Base-by-base conservation (phyloP, 2,329 filamentous ascomycete genomes). In the Cytospora leucostoma region DNA sequence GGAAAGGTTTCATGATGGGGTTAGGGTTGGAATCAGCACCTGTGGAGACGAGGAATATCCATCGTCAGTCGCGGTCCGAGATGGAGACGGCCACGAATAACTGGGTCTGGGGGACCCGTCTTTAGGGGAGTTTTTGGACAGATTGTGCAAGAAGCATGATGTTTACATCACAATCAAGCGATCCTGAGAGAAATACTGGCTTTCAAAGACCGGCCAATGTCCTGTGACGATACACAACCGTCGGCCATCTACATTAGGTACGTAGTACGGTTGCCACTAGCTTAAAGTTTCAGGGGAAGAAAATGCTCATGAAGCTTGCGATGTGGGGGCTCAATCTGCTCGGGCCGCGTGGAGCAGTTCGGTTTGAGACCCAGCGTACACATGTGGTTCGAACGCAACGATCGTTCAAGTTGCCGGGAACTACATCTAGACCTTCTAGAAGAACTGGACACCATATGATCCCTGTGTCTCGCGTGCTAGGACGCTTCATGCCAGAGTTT, bases 211-310 rank as follows among this genome's bases (percentile, higher is more conserved):
- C 27, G 4, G 27, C 27, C 27, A 27, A 27, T 27, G 2, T 4
- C 27, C 27, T 27, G 27, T 27, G 27, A 27, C 27, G 27, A 27
- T n/a, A n/a, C 27, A 27, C 27, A 27, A 27, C 27, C 27, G 27
- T 27, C 27, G 27, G 27, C 56, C 56, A 59, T 49, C 47, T 35
- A 52, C 40, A 58, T 27, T 35, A n/a, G n/a, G n/a, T n/a, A n/a
- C n/a, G n/a, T n/a, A n/a, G n/a, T n/a, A n/a, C n/a, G n/a, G n/a
- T n/a, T n/a, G n/a, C n/a, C n/a, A n/a, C n/a, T n/a, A 59, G 21
- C 34, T 38, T 40, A 52, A 40, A 33, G 47, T 59, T 59, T 38
- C 47, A 52, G 56, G 56, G 34, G 52, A 52, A 7, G 11, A 52
- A n/a, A 60, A 37, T 60, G 19, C 37, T 54, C 12, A 37, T 37